Conservation (phyloP, 2,329 filamentous ascomycete genomes). For the Phoma sp. region DNA sequence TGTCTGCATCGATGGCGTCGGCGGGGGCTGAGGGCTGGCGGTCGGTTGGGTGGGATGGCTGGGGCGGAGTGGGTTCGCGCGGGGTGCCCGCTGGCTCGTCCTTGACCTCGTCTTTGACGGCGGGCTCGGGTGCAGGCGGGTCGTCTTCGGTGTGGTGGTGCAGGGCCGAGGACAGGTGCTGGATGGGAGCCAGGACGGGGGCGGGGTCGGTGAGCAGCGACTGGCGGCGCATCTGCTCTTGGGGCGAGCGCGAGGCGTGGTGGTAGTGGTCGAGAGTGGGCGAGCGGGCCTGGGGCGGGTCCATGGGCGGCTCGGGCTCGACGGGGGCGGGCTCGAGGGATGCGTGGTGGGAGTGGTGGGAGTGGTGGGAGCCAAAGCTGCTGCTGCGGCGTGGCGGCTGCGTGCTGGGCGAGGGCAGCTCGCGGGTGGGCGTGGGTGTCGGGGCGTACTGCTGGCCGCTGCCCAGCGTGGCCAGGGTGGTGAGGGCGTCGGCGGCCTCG, state of each 20-base stretch:
- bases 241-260: conserved; percentile 53
- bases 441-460: conserved; percentile 41
- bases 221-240: conserved; percentile 49
- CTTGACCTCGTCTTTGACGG: conserved; percentile 51
- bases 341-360: too few species aligned
- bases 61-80: conserved; percentile 43
- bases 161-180: conserved; percentile 36
- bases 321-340: too few species aligned
- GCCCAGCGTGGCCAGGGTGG: conserved; percentile 43
- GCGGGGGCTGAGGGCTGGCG: too few species aligned
- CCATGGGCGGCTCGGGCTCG: conserved; percentile 49
- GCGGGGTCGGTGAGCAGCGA: conserved; percentile 43
- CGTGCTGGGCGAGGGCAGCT: conserved; percentile 43
- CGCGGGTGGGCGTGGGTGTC: conserved; percentile 24
- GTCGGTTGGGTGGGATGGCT: too few species aligned
- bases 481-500: conserved; percentile 52
- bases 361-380: conserved; percentile 43
- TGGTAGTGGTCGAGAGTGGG: conserved; percentile 57
- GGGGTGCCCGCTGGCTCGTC: conserved; percentile 50
- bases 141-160: conserved; percentile 29
- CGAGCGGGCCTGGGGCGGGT: conserved; percentile 46
- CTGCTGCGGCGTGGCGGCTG: conserved; percentile 37
- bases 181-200: conserved; percentile 51
- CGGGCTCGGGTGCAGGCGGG: conserved; percentile 7
- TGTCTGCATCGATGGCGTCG: conserved; percentile 45